Percentiles rank a stretch among this genome's conserved stretches.
These are phyloP conservation scores for Fusarium proliferatum DNA, from an alignment of 2,329 filamentous ascomycete species.

Conservation along the genomic window DNA sequence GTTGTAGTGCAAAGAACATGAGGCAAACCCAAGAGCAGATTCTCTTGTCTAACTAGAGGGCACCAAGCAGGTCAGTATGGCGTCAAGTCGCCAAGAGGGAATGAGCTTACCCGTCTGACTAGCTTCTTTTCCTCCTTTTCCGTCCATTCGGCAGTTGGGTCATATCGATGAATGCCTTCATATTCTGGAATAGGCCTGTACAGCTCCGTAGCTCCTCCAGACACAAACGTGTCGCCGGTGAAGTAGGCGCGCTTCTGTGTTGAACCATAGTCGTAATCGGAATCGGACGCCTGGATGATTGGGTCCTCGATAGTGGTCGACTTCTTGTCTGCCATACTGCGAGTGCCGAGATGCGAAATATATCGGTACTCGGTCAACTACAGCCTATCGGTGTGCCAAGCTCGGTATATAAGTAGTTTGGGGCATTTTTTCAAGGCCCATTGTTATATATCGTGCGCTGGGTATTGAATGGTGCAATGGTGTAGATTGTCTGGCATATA, in stretches of 20 bases:
- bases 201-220: constrained; percentile 11
- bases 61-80: neutral
- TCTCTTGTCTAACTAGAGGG: constrained; percentile 44
- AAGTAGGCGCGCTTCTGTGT: constrained; percentile 2
- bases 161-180: constrained; percentile 69
- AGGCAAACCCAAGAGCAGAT: constrained; percentile 54
- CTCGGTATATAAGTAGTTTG: neutral
- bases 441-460: neutral
- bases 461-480: constrained; percentile 4
- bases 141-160: constrained; percentile 67
- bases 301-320: neutral
- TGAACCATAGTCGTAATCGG: neutral
- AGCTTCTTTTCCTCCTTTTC: constrained; percentile 65
- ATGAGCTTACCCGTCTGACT: constrained; percentile 58
- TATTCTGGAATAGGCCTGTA: constrained; percentile 66
- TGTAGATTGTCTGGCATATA: neutral
- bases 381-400: neutral
- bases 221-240: neutral
- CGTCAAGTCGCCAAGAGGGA: neutral
- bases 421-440: neutral
- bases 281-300: neutral
- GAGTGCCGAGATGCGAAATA: neutral
- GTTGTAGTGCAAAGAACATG: constrained; percentile 57
- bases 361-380: neutral
- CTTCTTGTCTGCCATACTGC: neutral